Conservation (phyloP, 805 yeast species). For the Zygotorulaspora florentina region DNA sequence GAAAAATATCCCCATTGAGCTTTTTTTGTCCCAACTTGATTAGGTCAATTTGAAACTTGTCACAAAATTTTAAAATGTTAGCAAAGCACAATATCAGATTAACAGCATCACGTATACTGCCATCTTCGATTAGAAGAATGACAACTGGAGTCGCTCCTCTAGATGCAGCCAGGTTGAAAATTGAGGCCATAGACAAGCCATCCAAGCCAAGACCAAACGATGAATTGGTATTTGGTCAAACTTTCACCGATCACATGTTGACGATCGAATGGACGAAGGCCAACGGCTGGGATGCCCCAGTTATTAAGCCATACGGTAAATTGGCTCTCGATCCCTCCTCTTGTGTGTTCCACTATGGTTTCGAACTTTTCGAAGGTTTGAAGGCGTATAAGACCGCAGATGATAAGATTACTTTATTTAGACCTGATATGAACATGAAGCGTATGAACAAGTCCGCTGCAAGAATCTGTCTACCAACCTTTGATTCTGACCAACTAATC, state of each 20-base stretch:
- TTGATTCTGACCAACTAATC: conserved; percentile 72
- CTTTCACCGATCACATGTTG: conserved; percentile 86
- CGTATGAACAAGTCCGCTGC: conserved; percentile 87
- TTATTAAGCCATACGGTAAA: conserved; percentile 78
- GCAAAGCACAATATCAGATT: conserved; percentile 8
- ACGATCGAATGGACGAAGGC: conserved; percentile 74
- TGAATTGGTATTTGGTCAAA: conserved; percentile 62
- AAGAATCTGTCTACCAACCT: conserved; percentile 84
- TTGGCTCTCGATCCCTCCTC: conserved; percentile 80
- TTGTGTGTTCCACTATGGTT: conserved; percentile 90
- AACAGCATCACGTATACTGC: conserved; percentile 3
- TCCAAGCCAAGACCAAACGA: conserved; percentile 56
- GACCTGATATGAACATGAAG: conserved; percentile 87
- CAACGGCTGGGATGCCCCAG: conserved; percentile 86
- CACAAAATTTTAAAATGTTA: conserved; percentile 9
- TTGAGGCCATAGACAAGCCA: conserved; percentile 47
- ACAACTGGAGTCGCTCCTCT: conserved; percentile 38
- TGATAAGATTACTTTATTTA: conserved; percentile 73
- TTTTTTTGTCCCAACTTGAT: no score
- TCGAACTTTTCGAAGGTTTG: conserved; percentile 92
- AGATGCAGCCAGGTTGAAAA: conserved; percentile 50
- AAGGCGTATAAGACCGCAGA: conserved; percentile 75
- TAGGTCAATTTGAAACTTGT: no score
- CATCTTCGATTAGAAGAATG: conserved; percentile 14
- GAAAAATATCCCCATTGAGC: no score